A percentile compares a stretch with the other conserved stretches of the same genome.
phyloP scores from a whole-genome alignment of 208 protist genomes.

The Trypanosoma melophagium region DNA sequence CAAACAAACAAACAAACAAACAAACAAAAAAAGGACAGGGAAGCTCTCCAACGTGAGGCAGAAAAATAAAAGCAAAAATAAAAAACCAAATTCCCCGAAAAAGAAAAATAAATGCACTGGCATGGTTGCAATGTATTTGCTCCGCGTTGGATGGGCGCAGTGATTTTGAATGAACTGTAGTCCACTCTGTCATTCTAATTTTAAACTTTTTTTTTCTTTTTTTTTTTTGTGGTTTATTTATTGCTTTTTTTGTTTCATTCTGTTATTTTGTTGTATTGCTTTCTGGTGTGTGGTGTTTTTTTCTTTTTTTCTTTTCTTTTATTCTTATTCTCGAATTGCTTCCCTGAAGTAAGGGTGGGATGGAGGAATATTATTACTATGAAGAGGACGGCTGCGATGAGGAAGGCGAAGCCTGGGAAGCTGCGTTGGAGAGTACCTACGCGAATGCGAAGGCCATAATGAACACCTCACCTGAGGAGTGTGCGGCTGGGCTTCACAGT shows the following conservation, averaged over 20 bases:
- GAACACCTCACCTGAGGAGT: conserved; percentile 68
- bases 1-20: no score
- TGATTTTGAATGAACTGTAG: no score
- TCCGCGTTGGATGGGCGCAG: no score
- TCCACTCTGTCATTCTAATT: background rate
- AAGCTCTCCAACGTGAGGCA: no score
- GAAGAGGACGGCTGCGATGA: conserved; percentile 62
- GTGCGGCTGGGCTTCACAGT: conserved; percentile 64
- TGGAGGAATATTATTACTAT: conserved; percentile 86
- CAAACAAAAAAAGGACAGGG: no score
- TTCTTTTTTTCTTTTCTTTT: conserved; percentile 3
- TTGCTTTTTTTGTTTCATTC: conserved; percentile 15
- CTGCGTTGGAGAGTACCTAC: conserved; percentile 86
- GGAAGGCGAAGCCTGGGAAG: conserved; percentile 56
- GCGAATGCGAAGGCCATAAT: conserved; percentile 78
- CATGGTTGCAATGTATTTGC: no score
- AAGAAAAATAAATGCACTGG: no score
- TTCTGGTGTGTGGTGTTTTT: conserved; percentile 10
- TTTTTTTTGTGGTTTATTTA: conserved; percentile 6
- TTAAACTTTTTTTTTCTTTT: background rate
- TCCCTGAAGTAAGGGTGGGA: conserved; percentile 31
- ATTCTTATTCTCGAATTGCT: conserved; percentile 3
- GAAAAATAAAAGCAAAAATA: no score
- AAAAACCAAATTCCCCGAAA: no score
- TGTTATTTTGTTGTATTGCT: background rate